Evolutionary conservation across 306 rosid species (phyloP).

Genomic region (Oxytropis ochrocephala): DNA sequence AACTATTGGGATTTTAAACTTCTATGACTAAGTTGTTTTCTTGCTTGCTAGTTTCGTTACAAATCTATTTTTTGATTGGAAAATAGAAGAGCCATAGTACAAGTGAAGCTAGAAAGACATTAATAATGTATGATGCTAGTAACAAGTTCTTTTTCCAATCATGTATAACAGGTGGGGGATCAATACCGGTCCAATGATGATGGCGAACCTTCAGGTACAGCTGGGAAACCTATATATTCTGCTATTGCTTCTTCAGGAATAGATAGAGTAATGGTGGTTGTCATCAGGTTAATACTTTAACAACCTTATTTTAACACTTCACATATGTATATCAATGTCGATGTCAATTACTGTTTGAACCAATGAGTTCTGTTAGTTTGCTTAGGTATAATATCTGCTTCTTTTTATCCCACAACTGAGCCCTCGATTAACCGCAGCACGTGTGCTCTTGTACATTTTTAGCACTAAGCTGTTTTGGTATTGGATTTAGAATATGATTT

Average conservation of each 20-base stretch:
- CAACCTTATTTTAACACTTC: not conserved
- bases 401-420: not conserved
- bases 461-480: not conserved
- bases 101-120: not conserved
- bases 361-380: not conserved
- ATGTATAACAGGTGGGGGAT: constrained; percentile 65
- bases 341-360: not conserved
- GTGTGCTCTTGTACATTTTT: not conserved
- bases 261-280: constrained; percentile 95
- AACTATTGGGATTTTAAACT: not conserved
- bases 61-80: not conserved
- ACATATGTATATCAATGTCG: not conserved
- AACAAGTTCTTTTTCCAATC: not conserved
- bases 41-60: not conserved
- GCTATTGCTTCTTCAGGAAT: constrained; percentile 83
- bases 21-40: not conserved
- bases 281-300: constrained; percentile 57
- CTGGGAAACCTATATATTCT: constrained; percentile 87
- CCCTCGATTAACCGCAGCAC: not conserved
- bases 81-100: not conserved
- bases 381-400: not conserved
- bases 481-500: constrained; percentile 10
- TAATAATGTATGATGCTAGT: not conserved
- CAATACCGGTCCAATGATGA: constrained; percentile 92
- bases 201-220: constrained; percentile 91